phyloP scores from a whole-genome alignment of 192 early-diverging fungal genomes.

The Blastocladiella britannica region DNA sequence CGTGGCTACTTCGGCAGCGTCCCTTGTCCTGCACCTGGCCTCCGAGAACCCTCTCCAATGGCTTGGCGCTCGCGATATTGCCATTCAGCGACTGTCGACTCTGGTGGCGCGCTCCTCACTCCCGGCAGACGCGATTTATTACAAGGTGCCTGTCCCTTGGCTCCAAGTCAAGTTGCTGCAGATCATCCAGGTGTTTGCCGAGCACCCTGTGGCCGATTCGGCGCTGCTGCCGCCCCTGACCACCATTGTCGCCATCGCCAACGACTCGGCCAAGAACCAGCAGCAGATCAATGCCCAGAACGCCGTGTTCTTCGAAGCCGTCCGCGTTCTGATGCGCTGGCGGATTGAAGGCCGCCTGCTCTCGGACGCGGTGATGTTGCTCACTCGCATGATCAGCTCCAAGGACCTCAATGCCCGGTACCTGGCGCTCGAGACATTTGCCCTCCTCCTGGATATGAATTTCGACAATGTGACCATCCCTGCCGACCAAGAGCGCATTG shows the following conservation, averaged over 20 bases:
- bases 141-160: conserved; percentile 96
- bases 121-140: conserved; percentile 77
- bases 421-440: conserved; percentile 91
- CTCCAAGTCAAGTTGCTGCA: conserved; percentile 88
- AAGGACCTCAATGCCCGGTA: conserved; percentile 98
- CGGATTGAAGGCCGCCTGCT: conserved; percentile 74
- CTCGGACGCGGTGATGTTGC: conserved; percentile 55
- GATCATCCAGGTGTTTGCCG: conserved; percentile 88
- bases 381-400: conserved; percentile 75
- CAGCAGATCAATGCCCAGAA: conserved; percentile 98
- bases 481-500: conserved; percentile 56
- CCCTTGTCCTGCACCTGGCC: conserved; percentile 70
- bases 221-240: conserved; percentile 39
- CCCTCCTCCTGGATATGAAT: conserved; percentile 27
- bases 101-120: conserved; percentile 70
- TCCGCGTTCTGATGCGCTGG: conserved; percentile 83
- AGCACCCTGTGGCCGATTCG: conserved; percentile 43
- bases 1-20: conserved; percentile 61
- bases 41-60: background rate
- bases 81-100: conserved; percentile 10
- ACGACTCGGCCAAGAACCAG: conserved; percentile 80
- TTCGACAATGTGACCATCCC: background rate
- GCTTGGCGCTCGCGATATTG: background rate
- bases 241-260: conserved; percentile 62
- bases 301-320: conserved; percentile 90